Percentiles rank a stretch among this genome's conserved stretches.
phyloP scores from a whole-genome alignment of 23 red algal species.

The Gracilariopsis chorda region DNA sequence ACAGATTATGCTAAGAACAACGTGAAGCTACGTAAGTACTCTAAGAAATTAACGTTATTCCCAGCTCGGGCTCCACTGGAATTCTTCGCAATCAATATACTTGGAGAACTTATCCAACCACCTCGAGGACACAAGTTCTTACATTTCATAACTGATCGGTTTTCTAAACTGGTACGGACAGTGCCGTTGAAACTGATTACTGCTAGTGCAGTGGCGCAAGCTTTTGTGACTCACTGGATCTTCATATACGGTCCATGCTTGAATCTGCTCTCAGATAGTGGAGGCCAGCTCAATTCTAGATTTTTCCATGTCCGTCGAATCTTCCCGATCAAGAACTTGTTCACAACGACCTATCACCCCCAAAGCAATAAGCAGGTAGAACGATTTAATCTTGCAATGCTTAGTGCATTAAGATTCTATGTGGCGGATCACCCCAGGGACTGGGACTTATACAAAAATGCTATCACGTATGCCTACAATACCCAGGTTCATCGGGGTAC shows the following conservation, averaged over 20 bases:
- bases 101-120: too few relatives aligned
- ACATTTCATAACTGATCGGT: too few relatives aligned
- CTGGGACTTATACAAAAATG: not conserved
- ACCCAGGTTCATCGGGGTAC: not conserved
- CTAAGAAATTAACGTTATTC: not conserved
- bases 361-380: constrained; percentile 24
- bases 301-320: too few relatives aligned
- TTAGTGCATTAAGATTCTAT: not conserved
- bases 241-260: not conserved
- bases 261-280: too few relatives aligned
- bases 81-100: too few relatives aligned
- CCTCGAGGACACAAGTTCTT: too few relatives aligned
- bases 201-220: not conserved
- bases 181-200: constrained; percentile 21
- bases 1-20: not conserved
- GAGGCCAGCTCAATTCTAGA: too few relatives aligned
- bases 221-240: not conserved
- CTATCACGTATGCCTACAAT: too few relatives aligned
- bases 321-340: constrained; percentile 1
- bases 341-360: constrained; percentile 6
- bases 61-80: too few relatives aligned
- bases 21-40: not conserved
- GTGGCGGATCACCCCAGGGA: not conserved
- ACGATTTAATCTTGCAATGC: constrained; percentile 1
- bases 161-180: constrained; percentile 9